A percentile compares a stretch with the other conserved stretches of the same genome.
Evolutionary conservation across 768 basidiomycete genomes (phyloP).

Genomic region (Leucosporidium creatinivorum): DNA sequence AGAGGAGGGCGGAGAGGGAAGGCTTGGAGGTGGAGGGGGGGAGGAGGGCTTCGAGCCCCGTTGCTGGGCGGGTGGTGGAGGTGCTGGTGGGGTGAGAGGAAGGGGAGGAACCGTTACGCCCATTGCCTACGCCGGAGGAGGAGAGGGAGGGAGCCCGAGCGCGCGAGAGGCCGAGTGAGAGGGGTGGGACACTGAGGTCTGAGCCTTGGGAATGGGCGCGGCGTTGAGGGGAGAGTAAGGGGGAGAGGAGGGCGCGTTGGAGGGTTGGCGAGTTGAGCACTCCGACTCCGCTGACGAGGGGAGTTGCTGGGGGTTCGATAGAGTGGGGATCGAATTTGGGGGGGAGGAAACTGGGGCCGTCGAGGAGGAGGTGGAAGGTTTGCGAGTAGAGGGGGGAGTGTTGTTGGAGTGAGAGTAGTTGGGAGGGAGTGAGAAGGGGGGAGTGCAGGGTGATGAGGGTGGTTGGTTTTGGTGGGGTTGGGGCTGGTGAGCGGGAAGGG

Average conservation of each 20-base stretch:
- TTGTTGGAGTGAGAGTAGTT: neutral
- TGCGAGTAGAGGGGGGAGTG: conserved; percentile 17
- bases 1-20: neutral
- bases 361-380: conserved; percentile 22
- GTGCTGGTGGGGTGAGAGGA: neutral
- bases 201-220: neutral
- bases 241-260: conserved; percentile 23
- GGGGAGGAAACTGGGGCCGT: conserved; percentile 10
- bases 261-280: conserved; percentile 25
- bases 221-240: conserved; percentile 10
- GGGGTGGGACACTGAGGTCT: neutral
- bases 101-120: neutral
- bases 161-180: neutral
- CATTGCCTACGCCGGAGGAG: neutral
- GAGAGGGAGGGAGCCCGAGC: neutral
- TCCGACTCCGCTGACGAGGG: neutral
- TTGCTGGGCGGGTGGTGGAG: no score
- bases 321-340: conserved; percentile 21
- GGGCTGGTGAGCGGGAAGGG: neutral
- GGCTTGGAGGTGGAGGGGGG: neutral
- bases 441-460: conserved; percentile 11
- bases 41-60: neutral
- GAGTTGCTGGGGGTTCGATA: conserved; percentile 5
- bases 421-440: conserved; percentile 1
- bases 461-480: no score